Percentiles rank a stretch among this genome's conserved stretches.
Conservation (phyloP, 2,329 filamentous ascomycete species). For the Mycocentrospora acerina region DNA sequence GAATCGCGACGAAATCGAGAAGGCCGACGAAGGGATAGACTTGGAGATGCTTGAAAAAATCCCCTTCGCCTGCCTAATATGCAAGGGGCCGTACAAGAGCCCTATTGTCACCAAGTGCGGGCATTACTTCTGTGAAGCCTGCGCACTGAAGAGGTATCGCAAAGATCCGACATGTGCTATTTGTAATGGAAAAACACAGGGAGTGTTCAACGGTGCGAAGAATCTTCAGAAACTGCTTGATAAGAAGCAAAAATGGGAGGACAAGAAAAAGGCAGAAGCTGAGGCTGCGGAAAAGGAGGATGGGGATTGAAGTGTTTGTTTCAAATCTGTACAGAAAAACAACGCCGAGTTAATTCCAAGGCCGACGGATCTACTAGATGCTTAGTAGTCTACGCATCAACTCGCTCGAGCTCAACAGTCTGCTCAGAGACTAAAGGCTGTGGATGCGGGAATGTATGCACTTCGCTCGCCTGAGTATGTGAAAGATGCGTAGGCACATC, state of each 20-base stretch:
- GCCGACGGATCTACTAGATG: too few relatives aligned
- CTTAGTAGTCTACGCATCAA: too few relatives aligned
- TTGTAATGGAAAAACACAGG: slow-evolving; percentile 81
- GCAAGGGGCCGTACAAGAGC: slow-evolving; percentile 72
- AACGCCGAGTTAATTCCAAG: too few relatives aligned
- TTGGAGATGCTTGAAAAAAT: slow-evolving; percentile 77
- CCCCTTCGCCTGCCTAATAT: slow-evolving; percentile 87
- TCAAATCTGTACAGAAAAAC: too few relatives aligned
- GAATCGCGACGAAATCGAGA: slow-evolving; percentile 47
- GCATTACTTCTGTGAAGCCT: slow-evolving; percentile 94
- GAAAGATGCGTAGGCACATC: too few relatives aligned
- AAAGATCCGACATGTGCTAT: slow-evolving; percentile 85
- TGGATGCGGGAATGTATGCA: too few relatives aligned
- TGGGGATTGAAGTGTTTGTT: too few relatives aligned
- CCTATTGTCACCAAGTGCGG: slow-evolving; percentile 88
- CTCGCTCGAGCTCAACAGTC: too few relatives aligned
- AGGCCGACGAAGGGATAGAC: slow-evolving; percentile 59
- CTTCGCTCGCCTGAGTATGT: too few relatives aligned
- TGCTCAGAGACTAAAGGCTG: too few relatives aligned
- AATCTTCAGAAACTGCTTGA: slow-evolving; percentile 79
- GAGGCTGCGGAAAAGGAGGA: slow-evolving; percentile 46
- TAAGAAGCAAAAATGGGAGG: slow-evolving; percentile 65
- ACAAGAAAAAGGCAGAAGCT: slow-evolving; percentile 58
- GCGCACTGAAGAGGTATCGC: slow-evolving; percentile 81
- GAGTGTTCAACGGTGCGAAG: slow-evolving; percentile 87